These are phyloP conservation scores for Gynandropsis gynandra DNA, from an alignment of 345 rosid genomes.

Conservation along the genomic window DNA sequence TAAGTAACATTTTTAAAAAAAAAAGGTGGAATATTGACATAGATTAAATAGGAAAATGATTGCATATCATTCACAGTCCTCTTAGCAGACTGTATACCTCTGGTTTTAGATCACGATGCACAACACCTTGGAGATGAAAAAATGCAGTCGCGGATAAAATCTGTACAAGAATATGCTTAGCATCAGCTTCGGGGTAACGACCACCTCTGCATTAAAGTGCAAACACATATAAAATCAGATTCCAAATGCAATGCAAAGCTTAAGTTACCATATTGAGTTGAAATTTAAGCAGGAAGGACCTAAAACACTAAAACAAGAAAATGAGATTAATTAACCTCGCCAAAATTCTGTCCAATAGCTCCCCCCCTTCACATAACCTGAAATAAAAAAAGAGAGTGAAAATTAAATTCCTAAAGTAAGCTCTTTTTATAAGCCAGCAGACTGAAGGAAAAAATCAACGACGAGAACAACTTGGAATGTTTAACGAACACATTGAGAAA, in stretches of 20 bases:
- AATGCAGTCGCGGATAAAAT: constrained; percentile 77
- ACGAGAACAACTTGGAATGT: no score
- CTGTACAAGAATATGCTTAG: constrained; percentile 65
- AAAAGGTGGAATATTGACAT: no score
- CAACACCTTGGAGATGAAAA: constrained; percentile 97
- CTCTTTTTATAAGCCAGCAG: no score
- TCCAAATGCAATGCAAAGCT: not conserved
- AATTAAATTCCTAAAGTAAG: no score
- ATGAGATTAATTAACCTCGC: constrained; percentile 37
- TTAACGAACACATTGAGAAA: not conserved
- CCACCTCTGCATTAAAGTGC: constrained; percentile 67
- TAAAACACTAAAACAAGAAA: not conserved
- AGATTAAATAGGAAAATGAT: no score
- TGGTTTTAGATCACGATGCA: constrained; percentile 92
- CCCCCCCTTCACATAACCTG: constrained; percentile 85
- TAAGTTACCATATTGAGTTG: no score
- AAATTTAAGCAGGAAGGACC: not conserved
- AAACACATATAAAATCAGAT: constrained; percentile 2
- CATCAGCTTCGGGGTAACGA: constrained; percentile 82
- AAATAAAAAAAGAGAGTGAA: constrained; percentile 10
- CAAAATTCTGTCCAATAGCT: constrained; percentile 68
- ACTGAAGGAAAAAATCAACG: no score
- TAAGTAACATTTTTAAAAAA: not conserved
- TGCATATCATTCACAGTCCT: constrained; percentile 4
- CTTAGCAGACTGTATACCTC: constrained; percentile 45